Evolutionary conservation across 164 flowering plant genomes (phyloP), one percentile per base, ranked within the genome.

Genomic region (Nelumbo lutea): DNA sequence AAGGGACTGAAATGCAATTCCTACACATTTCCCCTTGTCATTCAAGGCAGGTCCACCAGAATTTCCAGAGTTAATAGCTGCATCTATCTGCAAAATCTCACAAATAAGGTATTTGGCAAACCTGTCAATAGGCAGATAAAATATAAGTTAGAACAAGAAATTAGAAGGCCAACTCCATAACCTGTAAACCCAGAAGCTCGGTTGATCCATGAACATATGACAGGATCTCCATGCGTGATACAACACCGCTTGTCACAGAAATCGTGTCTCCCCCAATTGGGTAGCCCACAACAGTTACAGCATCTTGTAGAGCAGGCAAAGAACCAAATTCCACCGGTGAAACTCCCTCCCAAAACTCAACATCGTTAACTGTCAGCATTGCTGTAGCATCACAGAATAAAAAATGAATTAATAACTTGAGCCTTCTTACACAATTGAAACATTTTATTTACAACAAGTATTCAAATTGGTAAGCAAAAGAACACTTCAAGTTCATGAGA

Each of bases 221-320:
- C 66, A 96, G 80, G 64, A 96, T 96, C 85, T 96, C 99, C 77
- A 96, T 96, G 15, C 99, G 89, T 5, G 99, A 96, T 6, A 96
- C 98, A 75, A 96, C 99, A 60, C 99, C 99, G 76, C 99, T 96
- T 8, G 99, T 96, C 60, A 96, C 99, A 73, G 99, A 96, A 68
- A 96, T 93, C 5, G 99, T 96, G 76, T 96, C 99, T 52, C 98
- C 99, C 42, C 99, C 99, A 73, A 96, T 93, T 14, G 99, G 99
- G 61, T 96, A 96, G 44, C 99, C 99, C 52, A 96, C 98, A 76
- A 96, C 99, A 47, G 98, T 93, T 27, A 96, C 99, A 55, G 98
- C 98, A 85, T 93, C 97, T 76, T 96, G 99, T 64, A 96, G 89
- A 6, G 96, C 87, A 72, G 98, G 98, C 75, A 96, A 81, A 42